phyloP scores from a whole-genome alignment of 768 basidiomycete species.

The Crassisporium funariophilum region DNA sequence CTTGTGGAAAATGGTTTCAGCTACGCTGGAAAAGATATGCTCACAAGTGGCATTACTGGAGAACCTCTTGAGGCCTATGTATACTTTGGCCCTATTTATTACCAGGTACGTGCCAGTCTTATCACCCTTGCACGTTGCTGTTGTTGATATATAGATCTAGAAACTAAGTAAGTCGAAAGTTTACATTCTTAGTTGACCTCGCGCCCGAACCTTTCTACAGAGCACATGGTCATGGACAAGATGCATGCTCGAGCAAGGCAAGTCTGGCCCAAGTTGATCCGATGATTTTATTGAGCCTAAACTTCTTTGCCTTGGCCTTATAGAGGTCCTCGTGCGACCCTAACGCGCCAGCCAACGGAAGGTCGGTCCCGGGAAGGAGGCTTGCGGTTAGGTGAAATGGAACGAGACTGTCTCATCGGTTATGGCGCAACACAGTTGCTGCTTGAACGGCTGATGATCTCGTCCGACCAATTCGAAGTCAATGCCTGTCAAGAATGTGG shows the following conservation, averaged over 20 bases:
- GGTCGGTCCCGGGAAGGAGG: constrained; percentile 98
- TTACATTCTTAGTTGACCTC: constrained; percentile 4
- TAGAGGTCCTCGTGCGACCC: constrained; percentile 92
- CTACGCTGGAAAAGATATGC: constrained; percentile 98
- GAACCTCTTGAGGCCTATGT: constrained; percentile 96
- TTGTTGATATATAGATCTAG: constrained; percentile 40
- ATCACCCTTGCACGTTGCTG: constrained; percentile 5
- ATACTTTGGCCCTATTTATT: constrained; percentile 98
- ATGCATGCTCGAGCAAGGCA: constrained; percentile 99
- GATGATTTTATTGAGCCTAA: background rate
- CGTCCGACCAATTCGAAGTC: constrained; percentile 96
- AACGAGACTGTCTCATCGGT: constrained; percentile 96
- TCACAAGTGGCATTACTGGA: constrained; percentile 97
- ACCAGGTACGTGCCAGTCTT: constrained; percentile 62
- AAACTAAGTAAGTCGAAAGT: constrained; percentile 79
- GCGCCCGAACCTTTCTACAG: constrained; percentile 33
- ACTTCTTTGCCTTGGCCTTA: constrained; percentile 11
- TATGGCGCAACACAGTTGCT: constrained; percentile 98
- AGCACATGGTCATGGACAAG: constrained; percentile 99
- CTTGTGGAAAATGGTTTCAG: constrained; percentile 94
- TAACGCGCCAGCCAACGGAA: constrained; percentile 98
- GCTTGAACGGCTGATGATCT: constrained; percentile 98
- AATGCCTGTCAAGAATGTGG: constrained; percentile 96
- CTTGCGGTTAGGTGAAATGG: constrained; percentile 97
- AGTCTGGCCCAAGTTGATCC: constrained; percentile 19